Conservation (phyloP, 257 asterid species). For the Solanum phureja region DNA sequence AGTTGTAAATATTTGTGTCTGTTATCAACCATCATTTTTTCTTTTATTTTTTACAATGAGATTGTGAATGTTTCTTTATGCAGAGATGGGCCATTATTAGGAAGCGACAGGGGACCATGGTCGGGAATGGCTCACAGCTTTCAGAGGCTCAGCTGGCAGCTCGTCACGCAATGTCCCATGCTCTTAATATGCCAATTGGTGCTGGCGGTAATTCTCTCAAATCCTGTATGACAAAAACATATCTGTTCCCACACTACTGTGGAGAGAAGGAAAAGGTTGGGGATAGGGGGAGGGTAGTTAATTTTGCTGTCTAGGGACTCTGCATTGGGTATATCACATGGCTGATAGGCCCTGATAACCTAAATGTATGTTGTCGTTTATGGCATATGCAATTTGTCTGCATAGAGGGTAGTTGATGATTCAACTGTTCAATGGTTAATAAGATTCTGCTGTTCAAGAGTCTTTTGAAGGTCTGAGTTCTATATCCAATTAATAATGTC, state of each 20-base stretch:
- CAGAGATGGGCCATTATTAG: constrained; percentile 76
- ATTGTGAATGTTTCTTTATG: constrained; percentile 2
- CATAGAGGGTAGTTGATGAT: not conserved
- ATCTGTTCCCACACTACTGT: not conserved
- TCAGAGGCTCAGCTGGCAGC: constrained; percentile 66
- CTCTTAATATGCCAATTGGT: constrained; percentile 36
- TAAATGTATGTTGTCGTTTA: not conserved
- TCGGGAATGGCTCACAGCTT: constrained; percentile 38
- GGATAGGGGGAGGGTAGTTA: not conserved
- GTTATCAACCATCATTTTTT: not conserved
- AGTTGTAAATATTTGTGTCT: not conserved
- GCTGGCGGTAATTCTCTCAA: constrained; percentile 25
- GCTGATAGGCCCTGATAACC: not conserved
- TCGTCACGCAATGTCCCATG: constrained; percentile 50
- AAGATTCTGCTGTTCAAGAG: not conserved
- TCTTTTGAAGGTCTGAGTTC: not conserved
- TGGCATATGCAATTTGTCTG: not conserved
- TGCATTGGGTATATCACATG: not conserved
- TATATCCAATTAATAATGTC: not conserved
- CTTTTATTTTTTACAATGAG: not conserved
- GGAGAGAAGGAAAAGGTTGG: not conserved
- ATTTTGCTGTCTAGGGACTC: not conserved
- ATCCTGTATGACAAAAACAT: not conserved
- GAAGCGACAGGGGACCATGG: constrained; percentile 39
- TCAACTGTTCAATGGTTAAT: not conserved